These are phyloP conservation scores for Mortierella sp. DNA, from an alignment of 371 early-diverging fungal species.

Conservation along the genomic window DNA sequence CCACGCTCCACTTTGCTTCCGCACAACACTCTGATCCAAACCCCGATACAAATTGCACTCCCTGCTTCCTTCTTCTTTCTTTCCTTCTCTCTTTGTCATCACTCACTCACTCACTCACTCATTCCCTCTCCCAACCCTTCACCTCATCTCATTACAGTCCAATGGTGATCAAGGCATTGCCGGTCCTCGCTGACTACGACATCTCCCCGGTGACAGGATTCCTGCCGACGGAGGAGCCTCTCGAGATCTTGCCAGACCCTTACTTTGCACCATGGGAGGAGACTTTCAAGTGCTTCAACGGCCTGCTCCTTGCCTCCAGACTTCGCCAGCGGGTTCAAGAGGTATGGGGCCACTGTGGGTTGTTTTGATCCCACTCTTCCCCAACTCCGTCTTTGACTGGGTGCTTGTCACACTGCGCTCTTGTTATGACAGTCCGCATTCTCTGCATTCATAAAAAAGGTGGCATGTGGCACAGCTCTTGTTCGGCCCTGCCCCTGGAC, in stretches of 20 bases:
- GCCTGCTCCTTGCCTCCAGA: slow-evolving; percentile 80
- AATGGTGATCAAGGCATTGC: slow-evolving; percentile 42
- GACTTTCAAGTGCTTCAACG: slow-evolving; percentile 81
- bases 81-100: not conserved
- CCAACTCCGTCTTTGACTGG: too few species aligned
- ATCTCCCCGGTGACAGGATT: slow-evolving; percentile 90
- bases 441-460: too few species aligned
- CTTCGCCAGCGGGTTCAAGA: slow-evolving; percentile 77
- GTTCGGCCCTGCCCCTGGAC: too few species aligned
- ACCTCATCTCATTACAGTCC: not conserved
- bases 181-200: slow-evolving; percentile 81
- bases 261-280: slow-evolving; percentile 93
- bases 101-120: not conserved
- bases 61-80: not conserved
- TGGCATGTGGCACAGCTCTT: not conserved
- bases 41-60: not conserved
- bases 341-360: slow-evolving; percentile 64
- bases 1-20: not conserved
- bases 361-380: slow-evolving; percentile 5
- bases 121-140: slow-evolving; percentile 1
- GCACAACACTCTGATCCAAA: slow-evolving; percentile 9
- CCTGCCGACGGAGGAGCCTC: slow-evolving; percentile 81
- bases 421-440: too few species aligned
- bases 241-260: slow-evolving; percentile 73
- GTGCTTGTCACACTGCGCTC: too few species aligned